Percentiles rank a stretch among this genome's conserved stretches.
Conservation (phyloP, 768 basidiomycete genomes). For the Mycena crocata region DNA sequence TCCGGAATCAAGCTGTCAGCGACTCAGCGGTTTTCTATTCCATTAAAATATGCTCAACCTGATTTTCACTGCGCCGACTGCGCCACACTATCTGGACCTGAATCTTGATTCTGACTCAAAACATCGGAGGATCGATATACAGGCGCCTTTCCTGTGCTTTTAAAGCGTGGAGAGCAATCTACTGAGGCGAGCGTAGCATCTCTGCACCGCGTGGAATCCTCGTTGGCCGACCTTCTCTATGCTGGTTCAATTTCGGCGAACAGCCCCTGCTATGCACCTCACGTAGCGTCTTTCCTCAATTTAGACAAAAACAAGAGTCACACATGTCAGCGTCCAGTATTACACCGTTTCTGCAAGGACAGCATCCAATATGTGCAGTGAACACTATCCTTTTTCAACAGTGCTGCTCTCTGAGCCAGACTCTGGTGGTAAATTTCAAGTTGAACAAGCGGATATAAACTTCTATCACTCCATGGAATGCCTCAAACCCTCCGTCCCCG, state of each 20-base stretch:
- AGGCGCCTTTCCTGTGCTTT: neutral
- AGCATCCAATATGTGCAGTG: neutral
- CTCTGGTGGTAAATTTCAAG: neutral
- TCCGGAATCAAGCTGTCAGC: neutral
- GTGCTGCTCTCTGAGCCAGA: neutral
- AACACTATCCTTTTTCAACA: neutral
- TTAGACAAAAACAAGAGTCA: neutral
- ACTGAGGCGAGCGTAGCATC: neutral
- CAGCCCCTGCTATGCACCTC: neutral
- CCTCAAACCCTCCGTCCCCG: neutral
- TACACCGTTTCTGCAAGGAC: neutral
- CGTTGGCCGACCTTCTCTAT: too few relatives aligned
- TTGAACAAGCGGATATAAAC: neutral
- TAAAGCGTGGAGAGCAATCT: neutral
- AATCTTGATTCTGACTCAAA: neutral
- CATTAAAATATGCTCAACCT: too few relatives aligned
- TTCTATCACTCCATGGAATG: neutral
- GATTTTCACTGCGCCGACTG: neutral
- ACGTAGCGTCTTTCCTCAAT: neutral
- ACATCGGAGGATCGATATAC: neutral
- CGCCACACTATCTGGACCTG: conserved; percentile 12
- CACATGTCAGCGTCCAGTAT: neutral
- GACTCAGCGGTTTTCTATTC: neutral
- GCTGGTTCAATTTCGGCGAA: neutral
- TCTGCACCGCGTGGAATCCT: neutral